Percentiles rank a stretch among this genome's conserved stretches.
Conservation (phyloP, 2,329 filamentous ascomycete genomes). For the Niveomyces coronatus region DNA sequence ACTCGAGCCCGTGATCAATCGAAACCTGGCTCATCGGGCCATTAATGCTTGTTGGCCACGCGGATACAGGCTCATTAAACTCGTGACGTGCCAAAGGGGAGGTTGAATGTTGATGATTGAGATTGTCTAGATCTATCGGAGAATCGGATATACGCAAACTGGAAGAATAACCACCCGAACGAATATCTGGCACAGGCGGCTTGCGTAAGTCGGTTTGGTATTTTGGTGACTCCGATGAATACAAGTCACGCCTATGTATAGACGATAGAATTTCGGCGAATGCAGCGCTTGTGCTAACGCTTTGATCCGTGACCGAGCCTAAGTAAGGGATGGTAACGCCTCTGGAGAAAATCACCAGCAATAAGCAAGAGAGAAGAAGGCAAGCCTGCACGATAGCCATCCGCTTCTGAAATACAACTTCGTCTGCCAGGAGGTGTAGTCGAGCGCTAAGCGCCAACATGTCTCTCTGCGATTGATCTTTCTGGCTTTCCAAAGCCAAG, state of each 20-base stretch:
- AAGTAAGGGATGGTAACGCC: slow-evolving; percentile 31
- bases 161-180: neutral
- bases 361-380: slow-evolving; percentile 75
- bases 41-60: slow-evolving; percentile 10
- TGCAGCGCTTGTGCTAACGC: slow-evolving; percentile 10
- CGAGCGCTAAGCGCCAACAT: slow-evolving; percentile 71
- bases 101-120: too few species aligned
- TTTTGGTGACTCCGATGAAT: slow-evolving; percentile 3
- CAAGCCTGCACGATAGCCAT: slow-evolving; percentile 90
- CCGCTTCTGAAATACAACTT: slow-evolving; percentile 76
- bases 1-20: slow-evolving; percentile 3
- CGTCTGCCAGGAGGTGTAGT: slow-evolving; percentile 84
- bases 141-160: neutral
- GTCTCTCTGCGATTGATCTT: slow-evolving; percentile 73
- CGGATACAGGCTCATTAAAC: too few species aligned
- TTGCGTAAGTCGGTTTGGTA: neutral
- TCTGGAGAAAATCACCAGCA: slow-evolving; percentile 72
- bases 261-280: slow-evolving; percentile 16
- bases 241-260: slow-evolving; percentile 9
- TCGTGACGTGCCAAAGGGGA: too few species aligned
- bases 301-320: slow-evolving; percentile 20
- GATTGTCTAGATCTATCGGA: too few species aligned
- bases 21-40: slow-evolving; percentile 11
- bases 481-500: slow-evolving; percentile 79
- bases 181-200: neutral